Evolutionary conservation across 2,329 filamentous ascomycete genomes (phyloP).

Genomic region (Hortaea sp.): DNA sequence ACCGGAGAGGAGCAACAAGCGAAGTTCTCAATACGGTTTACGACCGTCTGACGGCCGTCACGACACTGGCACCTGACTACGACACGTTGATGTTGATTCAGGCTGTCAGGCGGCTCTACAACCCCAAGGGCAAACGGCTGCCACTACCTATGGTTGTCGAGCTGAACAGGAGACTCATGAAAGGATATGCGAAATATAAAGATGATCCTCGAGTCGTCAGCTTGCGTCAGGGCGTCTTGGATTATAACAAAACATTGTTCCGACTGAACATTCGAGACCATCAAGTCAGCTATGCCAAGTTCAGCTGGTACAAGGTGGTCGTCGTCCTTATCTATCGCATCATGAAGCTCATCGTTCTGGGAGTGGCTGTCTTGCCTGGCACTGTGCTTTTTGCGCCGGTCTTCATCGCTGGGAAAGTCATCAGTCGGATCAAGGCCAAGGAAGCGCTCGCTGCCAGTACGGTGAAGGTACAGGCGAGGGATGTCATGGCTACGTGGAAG

Average conservation of each 20-base stretch:
- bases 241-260: constrained; percentile 79
- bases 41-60: constrained; percentile 74
- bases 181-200: constrained; percentile 88
- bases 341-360: constrained; percentile 64
- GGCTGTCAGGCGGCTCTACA: constrained; percentile 85
- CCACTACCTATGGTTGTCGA: constrained; percentile 88
- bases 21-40: constrained; percentile 79
- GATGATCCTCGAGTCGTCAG: constrained; percentile 73
- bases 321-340: constrained; percentile 70
- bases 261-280: constrained; percentile 85
- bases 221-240: constrained; percentile 63
- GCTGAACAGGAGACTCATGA: constrained; percentile 79
- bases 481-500: constrained; percentile 93
- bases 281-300: constrained; percentile 83
- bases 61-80: constrained; percentile 85
- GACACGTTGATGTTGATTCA: constrained; percentile 96
- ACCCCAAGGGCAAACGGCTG: constrained; percentile 85
- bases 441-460: constrained; percentile 76
- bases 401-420: constrained; percentile 73
- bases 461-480: constrained; percentile 78
- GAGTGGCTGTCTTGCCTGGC: constrained; percentile 74
- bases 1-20: constrained; percentile 78
- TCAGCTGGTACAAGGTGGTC: constrained; percentile 67
- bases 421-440: constrained; percentile 71
- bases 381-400: constrained; percentile 80